Evolutionary conservation across 148 eudicot species (phyloP), one percentile per base, ranked within the genome.

Genomic region (Persicaria maculosa): DNA sequence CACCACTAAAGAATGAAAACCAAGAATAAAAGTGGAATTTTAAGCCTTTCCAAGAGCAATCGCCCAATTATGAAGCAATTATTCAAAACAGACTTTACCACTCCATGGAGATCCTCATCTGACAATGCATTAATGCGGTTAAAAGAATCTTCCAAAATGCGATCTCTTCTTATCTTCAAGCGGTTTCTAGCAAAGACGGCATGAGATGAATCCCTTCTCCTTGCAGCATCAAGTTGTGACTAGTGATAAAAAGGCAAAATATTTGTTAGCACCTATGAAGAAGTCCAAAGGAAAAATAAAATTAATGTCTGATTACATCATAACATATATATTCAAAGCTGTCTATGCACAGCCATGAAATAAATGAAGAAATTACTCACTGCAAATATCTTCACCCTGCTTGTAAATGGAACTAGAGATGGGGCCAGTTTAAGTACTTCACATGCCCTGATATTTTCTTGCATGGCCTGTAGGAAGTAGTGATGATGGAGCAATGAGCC

Each of bases 351-450:
- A 40, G 19, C 40, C 15, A 45, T 69, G n/a, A 46, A 17, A 73
- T 6, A 77, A 31, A 50, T 22, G 44, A 65, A 59, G 44, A 31
- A 73, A 68, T 52, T 53, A 90, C 98, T 86, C 81, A 95, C 98
- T 68, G 93, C 83, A 86, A 87, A 90, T 81, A 95, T 85, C 83
- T 89, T 92, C 65, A 88, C 98, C 79, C 98, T 84, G 84, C 93
- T 92, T 12, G 98, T 90, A 80, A 92, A 95, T 25, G 98, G 97
- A 58, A 95, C 88, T 83, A 95, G 83, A 75, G 90, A 95, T 61
- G 98, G 98, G 82, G 98, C 97, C 75, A 84, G 90, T 76, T 87
- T 90, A 46, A 95, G 81, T 77, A 95, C 86, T 72, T 95, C 96
- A 79, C 78, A 68, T 44, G 97, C 98, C 77, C 93, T 88, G 59